phyloP scores from a whole-genome alignment of 164 flowering plant species.

The Buxus sempervirens region DNA sequence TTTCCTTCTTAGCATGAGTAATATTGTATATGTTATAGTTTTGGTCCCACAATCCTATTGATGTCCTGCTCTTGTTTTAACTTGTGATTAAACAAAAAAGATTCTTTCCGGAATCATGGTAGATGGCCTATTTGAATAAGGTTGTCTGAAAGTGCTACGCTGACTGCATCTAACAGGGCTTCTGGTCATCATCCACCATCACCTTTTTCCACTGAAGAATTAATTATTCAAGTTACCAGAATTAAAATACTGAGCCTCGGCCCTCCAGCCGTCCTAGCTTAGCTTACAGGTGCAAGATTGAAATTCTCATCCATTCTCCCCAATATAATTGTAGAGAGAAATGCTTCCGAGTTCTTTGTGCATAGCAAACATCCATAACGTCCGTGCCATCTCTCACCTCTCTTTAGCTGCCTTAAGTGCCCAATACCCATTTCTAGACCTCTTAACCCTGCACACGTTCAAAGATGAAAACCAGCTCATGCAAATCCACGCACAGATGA shows the following conservation, averaged over 20 bases:
- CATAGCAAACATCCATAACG: background rate
- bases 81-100: background rate
- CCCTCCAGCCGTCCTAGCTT: too few species aligned
- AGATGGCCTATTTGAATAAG: background rate
- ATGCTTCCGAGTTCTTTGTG: background rate
- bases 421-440: slow-evolving; percentile 15
- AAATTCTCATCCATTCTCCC: too few species aligned
- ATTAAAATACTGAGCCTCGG: too few species aligned
- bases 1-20: background rate
- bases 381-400: slow-evolving; percentile 5
- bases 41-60: background rate
- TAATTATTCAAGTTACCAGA: too few species aligned
- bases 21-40: background rate
- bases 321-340: too few species aligned
- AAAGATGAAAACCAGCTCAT: slow-evolving; percentile 19
- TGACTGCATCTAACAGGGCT: too few species aligned
- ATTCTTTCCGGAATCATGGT: background rate
- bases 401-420: slow-evolving; percentile 3
- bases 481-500: slow-evolving; percentile 37
- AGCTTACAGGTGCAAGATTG: too few species aligned
- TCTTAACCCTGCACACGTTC: slow-evolving; percentile 21
- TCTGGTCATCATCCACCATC: too few species aligned
- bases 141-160: too few species aligned
- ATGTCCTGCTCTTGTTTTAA: background rate
- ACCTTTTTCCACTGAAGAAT: too few species aligned